Evolutionary conservation across 352 stramenopile species (phyloP), one percentile per base, ranked within the genome.

Genomic region (Phytophthora niederhauseri): DNA sequence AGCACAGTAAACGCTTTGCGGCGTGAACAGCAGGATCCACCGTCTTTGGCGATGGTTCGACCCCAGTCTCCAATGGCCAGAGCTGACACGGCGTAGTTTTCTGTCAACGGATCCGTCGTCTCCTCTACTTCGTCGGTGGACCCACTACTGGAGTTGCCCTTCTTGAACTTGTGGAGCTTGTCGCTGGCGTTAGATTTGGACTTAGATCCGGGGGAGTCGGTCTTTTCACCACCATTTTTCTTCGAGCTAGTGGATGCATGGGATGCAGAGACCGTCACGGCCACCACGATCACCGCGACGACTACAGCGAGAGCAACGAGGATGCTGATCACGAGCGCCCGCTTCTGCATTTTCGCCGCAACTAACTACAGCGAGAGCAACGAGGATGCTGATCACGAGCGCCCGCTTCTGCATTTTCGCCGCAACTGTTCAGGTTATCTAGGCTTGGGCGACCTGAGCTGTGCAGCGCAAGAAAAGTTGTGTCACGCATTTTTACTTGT

Each of bases 51-150:
- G 48, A 88, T 72, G 2, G 84, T 94, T 12, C 78, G 83, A 19
- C 87, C 84, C 87, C 87, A 93, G 56, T 94, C 86, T 22, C 86
- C 86, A n/a, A 94, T 86, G 2, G 84, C 86, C 24, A 91, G 74
- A 38, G 84, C 81, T 24, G 83, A 77, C 0, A 90, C 62, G 11
- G 82, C 77, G 48, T 80, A 89, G 3, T 61, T 84, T 30, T 81
- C 70, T 0, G 59, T 71, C 22, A 79, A n/a, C 8, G 76, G 76
- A 26, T 83, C 66, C 5, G 76, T 70, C 12, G 43, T 70, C 50
- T 80, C 74, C 19, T 80, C 68, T 2, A 77, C 74, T 6, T 76
- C 71, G 19, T 75, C 63, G 14, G 51, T 54, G 5, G 66, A 72
- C 0, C 57, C 55, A 41, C 51, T 65, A 24, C 70, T 81, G 1